A percentile compares a stretch with the other conserved stretches of the same genome.
Evolutionary conservation across 2,329 filamentous ascomycete genomes (phyloP).

Genomic region (Xylariomycetidae sp.): DNA sequence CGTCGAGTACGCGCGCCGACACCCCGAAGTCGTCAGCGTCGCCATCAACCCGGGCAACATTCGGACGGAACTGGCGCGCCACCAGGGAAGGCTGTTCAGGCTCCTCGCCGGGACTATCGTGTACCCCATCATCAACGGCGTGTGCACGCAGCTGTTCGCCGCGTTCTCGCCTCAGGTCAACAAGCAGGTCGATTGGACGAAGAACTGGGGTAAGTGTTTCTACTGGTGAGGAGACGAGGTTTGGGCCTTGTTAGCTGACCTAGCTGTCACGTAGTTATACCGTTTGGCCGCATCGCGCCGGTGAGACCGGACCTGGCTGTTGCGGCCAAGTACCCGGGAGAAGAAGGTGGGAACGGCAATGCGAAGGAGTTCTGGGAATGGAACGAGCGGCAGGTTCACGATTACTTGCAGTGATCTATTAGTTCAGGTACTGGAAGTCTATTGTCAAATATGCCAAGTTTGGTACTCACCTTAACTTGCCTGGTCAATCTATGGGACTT

Average conservation of each 20-base stretch:
- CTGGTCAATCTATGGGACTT: too few species aligned
- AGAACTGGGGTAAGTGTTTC: constrained; percentile 2
- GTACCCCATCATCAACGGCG: constrained; percentile 3
- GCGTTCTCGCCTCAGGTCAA: constrained; percentile 4
- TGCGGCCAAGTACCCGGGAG: background rate
- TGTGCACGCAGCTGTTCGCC: constrained; percentile 4
- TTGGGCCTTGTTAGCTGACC: too few species aligned
- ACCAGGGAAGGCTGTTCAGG: constrained; percentile 2
- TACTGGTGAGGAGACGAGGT: background rate
- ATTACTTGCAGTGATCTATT: constrained; percentile 1
- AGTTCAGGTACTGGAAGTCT: too few species aligned
- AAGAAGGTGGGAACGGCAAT: constrained; percentile 1
- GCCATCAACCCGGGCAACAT: constrained; percentile 5
- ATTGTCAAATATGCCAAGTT: too few species aligned
- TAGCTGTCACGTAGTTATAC: too few species aligned
- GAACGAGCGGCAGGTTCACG: constrained; percentile 2
- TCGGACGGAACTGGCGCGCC: background rate
- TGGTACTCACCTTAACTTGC: too few species aligned
- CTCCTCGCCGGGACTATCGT: constrained; percentile 1
- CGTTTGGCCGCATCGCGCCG: constrained; percentile 1
- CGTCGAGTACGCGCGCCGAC: constrained; percentile 3
- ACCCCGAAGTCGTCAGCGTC: constrained; percentile 3
- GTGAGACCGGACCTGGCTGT: background rate
- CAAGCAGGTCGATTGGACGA: constrained; percentile 1
- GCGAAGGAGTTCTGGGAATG: constrained; percentile 3